Base-by-base conservation (phyloP, 352 stramenopile species). In the Globisporangium uncinulatum region DNA sequence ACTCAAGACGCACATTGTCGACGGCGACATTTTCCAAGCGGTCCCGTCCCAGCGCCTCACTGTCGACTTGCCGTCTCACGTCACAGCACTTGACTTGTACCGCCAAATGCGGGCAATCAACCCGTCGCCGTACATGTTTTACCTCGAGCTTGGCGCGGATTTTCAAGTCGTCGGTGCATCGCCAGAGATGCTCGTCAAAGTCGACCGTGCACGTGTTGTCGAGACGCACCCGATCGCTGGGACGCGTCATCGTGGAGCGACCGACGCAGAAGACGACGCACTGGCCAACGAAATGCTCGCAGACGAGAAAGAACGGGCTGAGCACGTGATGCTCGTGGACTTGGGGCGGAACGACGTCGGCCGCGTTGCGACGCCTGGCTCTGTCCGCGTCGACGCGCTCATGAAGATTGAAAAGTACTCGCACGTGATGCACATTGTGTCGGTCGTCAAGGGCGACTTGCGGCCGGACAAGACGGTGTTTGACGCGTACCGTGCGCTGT, bases 281-380 rank as follows among this genome's bases (percentile, higher is more conserved):
- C 67, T 97, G 20, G 81, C 72, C 14, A 57, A 80, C n/a, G 83
- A 94, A 19, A 66, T 97, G 51, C 73, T 96, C 2, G 63, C 74
- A 3, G 87, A 95, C 62, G 76, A 92, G 67, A 97, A 97, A 64
- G 89, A 97, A 61, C 87, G 86, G 43, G 82, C 87, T 8, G 89
- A 97, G 57, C 89, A 97, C 76, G 92, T 97, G 55, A 97, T 97
- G 89, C 74, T 97, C 9, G 87, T 97, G 44, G 89, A 97, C 61
- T 62, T 97, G 6, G 89, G 89, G 5, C 83, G 89, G 37, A 97
- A 97, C 55, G 89, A 97, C 55, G 76, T 96, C 19, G 89, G 89
- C 8, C 83, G 87, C 19, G 89, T 97, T 17, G 83, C 83, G 36
- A 83, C 74, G 60, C 85, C 87, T 2, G 87, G 87, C 10, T 76